These are phyloP conservation scores for Arthrobotrys conoides DNA, from an alignment of 2,329 filamentous ascomycete genomes.

Conservation along the genomic window DNA sequence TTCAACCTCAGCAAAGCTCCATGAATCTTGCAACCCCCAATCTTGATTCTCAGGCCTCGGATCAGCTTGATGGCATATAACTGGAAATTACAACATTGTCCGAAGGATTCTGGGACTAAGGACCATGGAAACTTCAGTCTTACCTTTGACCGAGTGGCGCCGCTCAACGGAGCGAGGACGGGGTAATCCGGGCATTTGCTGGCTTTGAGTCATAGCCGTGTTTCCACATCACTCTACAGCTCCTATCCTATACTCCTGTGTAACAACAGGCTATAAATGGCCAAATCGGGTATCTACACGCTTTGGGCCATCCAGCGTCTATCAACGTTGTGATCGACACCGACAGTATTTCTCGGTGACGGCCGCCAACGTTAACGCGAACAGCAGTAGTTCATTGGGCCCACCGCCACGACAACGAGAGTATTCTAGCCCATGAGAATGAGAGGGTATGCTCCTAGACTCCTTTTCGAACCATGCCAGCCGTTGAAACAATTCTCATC, in stretches of 20 bases:
- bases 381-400: too few relatives aligned
- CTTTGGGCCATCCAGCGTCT: background rate
- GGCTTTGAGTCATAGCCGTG: background rate
- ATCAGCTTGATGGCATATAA: background rate
- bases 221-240: background rate
- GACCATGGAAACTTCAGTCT: background rate
- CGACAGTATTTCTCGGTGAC: background rate
- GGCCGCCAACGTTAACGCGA: background rate
- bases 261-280: background rate
- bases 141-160: conserved; percentile 38
- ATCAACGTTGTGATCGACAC: conserved; percentile 4
- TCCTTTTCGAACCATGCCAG: too few relatives aligned
- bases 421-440: too few relatives aligned
- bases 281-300: conserved; percentile 11
- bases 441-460: too few relatives aligned
- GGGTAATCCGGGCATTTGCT: conserved; percentile 42
- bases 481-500: too few relatives aligned
- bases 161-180: conserved; percentile 57
- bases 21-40: background rate
- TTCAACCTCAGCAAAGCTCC: background rate
- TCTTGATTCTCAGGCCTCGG: background rate
- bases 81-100: background rate
- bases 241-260: background rate
- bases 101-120: background rate
- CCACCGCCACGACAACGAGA: too few relatives aligned